phyloP scores from a whole-genome alignment of 108 stramenopile species.

The Nannochloropsis oceanica region DNA sequence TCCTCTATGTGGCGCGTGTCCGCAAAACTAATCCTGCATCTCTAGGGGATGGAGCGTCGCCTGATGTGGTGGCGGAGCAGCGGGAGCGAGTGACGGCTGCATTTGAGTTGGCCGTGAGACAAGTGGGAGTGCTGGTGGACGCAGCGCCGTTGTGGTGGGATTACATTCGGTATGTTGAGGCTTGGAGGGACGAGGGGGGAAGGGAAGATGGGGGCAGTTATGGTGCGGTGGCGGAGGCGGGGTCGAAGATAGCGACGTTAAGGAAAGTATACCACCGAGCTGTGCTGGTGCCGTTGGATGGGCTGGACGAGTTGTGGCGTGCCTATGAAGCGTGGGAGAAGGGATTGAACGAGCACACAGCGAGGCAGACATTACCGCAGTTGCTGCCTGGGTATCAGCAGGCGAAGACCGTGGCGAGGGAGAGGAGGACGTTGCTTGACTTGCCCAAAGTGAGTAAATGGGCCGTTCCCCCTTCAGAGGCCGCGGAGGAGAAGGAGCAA shows the following conservation, averaged over 20 bases:
- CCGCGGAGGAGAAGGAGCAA: constrained; percentile 1
- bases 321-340: constrained; percentile 17
- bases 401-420: constrained; percentile 13
- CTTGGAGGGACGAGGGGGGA: background rate
- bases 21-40: background rate
- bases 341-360: background rate
- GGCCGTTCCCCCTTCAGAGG: constrained; percentile 2
- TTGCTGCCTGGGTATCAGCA: background rate
- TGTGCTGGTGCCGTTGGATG: constrained; percentile 1
- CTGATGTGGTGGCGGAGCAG: background rate
- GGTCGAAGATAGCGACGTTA: background rate
- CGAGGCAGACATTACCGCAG: background rate
- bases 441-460: background rate
- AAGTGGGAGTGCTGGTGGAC: background rate
- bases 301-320: constrained; percentile 9
- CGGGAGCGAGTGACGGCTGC: background rate
- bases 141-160: background rate
- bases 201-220: background rate
- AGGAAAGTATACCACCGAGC: constrained; percentile 9
- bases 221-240: background rate
- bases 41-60: background rate
- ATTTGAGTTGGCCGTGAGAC: background rate
- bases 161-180: background rate
- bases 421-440: background rate
- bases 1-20: background rate